A percentile compares a stretch with the other conserved stretches of the same genome.
These are phyloP conservation scores for Candida maris DNA, from an alignment of 805 yeast species.

Conservation along the genomic window DNA sequence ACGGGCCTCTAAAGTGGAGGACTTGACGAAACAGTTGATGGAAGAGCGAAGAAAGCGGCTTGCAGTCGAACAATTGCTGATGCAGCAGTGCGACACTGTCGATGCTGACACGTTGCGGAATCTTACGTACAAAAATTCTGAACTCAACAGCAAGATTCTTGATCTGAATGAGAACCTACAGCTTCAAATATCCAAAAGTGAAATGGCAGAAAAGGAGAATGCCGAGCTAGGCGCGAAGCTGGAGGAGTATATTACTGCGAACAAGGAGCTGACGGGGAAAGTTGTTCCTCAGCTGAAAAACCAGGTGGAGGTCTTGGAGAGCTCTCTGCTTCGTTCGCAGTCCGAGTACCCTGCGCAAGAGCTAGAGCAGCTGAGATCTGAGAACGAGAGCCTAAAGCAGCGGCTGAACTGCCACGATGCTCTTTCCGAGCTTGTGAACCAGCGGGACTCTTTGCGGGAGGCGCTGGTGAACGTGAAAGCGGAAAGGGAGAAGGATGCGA, in stretches of 20 bases:
- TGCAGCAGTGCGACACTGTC: slow-evolving; percentile 43
- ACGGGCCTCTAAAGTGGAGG: slow-evolving; percentile 42
- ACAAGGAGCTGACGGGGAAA: slow-evolving; percentile 38
- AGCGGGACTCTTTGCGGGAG: slow-evolving; percentile 30
- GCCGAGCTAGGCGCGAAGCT: slow-evolving; percentile 37
- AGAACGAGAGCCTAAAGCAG: slow-evolving; percentile 32
- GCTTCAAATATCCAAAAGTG: slow-evolving; percentile 45
- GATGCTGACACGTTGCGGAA: slow-evolving; percentile 49
- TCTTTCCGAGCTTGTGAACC: slow-evolving; percentile 23
- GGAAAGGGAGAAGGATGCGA: slow-evolving; percentile 25
- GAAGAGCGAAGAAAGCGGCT: slow-evolving; percentile 64
- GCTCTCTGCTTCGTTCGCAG: slow-evolving; percentile 12
- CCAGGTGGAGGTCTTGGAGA: slow-evolving; percentile 33
- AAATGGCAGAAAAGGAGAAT: slow-evolving; percentile 35
- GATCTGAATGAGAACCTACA: slow-evolving; percentile 46
- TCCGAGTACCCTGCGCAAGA: slow-evolving; percentile 20
- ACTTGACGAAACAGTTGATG: slow-evolving; percentile 53
- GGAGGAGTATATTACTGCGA: slow-evolving; percentile 37
- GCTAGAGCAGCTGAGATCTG: slow-evolving; percentile 27
- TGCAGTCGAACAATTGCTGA: slow-evolving; percentile 67
- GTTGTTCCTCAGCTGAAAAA: slow-evolving; percentile 47
- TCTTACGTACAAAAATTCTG: slow-evolving; percentile 53
- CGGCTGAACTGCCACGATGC: slow-evolving; percentile 24
- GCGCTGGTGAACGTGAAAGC: slow-evolving; percentile 28
- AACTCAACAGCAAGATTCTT: slow-evolving; percentile 44